A percentile compares a stretch with the other conserved stretches of the same genome.
Evolutionary conservation across 2,329 filamentous ascomycete species (phyloP).

Genomic region (Aspergillus japonicus): DNA sequence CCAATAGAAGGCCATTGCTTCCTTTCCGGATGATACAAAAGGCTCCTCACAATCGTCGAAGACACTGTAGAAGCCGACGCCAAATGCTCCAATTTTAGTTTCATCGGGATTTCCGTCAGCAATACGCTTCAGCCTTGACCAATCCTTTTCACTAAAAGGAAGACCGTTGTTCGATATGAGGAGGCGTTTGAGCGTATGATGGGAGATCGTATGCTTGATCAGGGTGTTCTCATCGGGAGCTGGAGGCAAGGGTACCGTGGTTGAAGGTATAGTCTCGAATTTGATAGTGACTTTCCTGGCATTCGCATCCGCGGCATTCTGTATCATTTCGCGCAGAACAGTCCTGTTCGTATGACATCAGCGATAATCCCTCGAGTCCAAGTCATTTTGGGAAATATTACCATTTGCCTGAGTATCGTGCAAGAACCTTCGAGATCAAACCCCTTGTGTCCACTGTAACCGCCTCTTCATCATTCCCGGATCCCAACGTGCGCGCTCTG

Average conservation of each 20-base stretch:
- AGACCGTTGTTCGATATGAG: constrained; percentile 90
- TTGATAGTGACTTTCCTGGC: constrained; percentile 86
- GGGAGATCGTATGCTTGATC: constrained; percentile 76
- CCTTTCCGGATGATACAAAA: constrained; percentile 86
- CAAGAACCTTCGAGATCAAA: constrained; percentile 95
- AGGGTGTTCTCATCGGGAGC: constrained; percentile 67
- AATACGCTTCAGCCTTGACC: constrained; percentile 89
- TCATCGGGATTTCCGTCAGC: constrained; percentile 99
- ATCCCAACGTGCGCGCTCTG: constrained; percentile 80
- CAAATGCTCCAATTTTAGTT: constrained; percentile 98
- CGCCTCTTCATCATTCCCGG: constrained; percentile 89
- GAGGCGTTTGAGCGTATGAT: constrained; percentile 84
- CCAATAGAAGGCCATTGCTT: constrained; percentile 99
- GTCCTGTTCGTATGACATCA: constrained; percentile 42
- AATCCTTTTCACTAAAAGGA: constrained; percentile 85
- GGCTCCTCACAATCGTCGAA: constrained; percentile 98
- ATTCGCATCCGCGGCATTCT: constrained; percentile 97
- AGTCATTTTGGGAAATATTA: constrained; percentile 46
- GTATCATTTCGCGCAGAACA: constrained; percentile 84
- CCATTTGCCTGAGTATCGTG: constrained; percentile 95
- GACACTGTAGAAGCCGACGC: constrained; percentile 97
- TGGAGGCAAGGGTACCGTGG: constrained; percentile 67
- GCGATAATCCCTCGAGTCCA: not conserved
- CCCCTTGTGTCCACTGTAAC: constrained; percentile 97
- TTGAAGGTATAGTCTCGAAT: constrained; percentile 86